Evolutionary conservation across 2,329 filamentous ascomycete species (phyloP).

Genomic region (Ophiostoma sp.): DNA sequence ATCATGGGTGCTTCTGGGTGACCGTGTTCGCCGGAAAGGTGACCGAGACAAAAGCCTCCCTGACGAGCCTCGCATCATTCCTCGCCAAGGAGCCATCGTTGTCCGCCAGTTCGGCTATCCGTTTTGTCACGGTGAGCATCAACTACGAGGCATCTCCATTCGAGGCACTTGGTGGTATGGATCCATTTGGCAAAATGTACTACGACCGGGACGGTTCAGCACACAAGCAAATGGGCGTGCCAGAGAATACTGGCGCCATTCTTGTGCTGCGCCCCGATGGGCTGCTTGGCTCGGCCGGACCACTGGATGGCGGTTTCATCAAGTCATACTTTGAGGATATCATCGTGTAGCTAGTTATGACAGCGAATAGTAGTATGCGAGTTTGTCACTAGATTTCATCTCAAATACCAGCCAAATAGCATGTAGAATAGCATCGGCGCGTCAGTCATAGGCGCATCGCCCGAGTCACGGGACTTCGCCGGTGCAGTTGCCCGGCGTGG

Average conservation of each 20-base stretch:
- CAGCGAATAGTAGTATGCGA: too few species aligned
- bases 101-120: background rate
- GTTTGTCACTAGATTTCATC: too few species aligned
- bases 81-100: background rate
- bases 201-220: slow-evolving; percentile 40
- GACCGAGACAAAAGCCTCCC: slow-evolving; percentile 30
- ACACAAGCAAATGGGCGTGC: slow-evolving; percentile 30
- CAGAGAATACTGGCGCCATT: slow-evolving; percentile 26
- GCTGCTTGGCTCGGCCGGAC: slow-evolving; percentile 24
- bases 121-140: background rate
- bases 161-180: slow-evolving; percentile 38
- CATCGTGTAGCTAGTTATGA: background rate
- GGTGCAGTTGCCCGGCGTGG: background rate
- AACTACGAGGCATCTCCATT: slow-evolving; percentile 38
- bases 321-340: slow-evolving; percentile 5
- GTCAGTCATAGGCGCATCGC: background rate
- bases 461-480: slow-evolving; percentile 3
- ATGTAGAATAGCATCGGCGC: too few species aligned
- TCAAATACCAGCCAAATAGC: too few species aligned
- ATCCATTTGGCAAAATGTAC: slow-evolving; percentile 47
- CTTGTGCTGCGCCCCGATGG: slow-evolving; percentile 31
- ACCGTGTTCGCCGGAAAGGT: slow-evolving; percentile 37
- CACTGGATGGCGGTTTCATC: background rate
- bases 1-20: slow-evolving; percentile 39
- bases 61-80: background rate